Conservation (phyloP, 23 red algal genomes). For the Gracilaria vermiculophylla region DNA sequence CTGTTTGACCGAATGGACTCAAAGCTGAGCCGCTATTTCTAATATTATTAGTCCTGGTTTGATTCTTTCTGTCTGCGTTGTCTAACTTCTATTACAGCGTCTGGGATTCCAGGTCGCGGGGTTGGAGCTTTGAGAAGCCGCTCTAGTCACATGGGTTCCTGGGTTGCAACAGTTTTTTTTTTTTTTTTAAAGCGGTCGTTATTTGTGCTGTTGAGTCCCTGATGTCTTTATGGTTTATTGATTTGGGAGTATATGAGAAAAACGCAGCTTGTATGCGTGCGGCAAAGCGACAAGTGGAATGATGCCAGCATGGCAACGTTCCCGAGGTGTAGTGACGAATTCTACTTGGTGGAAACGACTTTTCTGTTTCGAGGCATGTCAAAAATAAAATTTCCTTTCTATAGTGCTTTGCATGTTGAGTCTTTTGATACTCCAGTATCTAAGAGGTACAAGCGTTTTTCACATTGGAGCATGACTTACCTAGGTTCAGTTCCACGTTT, state of each 20-base stretch:
- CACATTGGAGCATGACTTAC: too few species aligned
- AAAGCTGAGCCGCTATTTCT: not conserved
- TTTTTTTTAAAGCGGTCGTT: not conserved
- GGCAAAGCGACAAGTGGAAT: not conserved
- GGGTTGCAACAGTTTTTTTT: not conserved
- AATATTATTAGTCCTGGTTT: not conserved
- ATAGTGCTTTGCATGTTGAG: too few species aligned
- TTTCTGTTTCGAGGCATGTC: too few species aligned
- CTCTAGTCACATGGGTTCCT: not conserved
- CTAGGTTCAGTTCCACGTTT: too few species aligned
- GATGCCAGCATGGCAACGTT: too few species aligned
- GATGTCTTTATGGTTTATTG: not conserved
- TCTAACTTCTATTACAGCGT: not conserved
- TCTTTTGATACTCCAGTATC: too few species aligned
- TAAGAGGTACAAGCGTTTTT: too few species aligned
- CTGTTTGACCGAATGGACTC: constrained; percentile 48
- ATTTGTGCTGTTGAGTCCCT: not conserved
- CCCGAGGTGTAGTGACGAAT: not conserved
- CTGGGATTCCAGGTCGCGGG: not conserved
- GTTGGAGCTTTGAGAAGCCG: not conserved
- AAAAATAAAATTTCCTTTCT: too few species aligned
- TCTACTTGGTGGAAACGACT: not conserved
- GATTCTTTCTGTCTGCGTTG: not conserved
- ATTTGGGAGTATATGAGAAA: not conserved
- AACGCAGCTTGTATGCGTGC: not conserved